Evolutionary conservation across 768 basidiomycete species (phyloP), one percentile per base, ranked within the genome.

Genomic region (Saitozyma sp.): DNA sequence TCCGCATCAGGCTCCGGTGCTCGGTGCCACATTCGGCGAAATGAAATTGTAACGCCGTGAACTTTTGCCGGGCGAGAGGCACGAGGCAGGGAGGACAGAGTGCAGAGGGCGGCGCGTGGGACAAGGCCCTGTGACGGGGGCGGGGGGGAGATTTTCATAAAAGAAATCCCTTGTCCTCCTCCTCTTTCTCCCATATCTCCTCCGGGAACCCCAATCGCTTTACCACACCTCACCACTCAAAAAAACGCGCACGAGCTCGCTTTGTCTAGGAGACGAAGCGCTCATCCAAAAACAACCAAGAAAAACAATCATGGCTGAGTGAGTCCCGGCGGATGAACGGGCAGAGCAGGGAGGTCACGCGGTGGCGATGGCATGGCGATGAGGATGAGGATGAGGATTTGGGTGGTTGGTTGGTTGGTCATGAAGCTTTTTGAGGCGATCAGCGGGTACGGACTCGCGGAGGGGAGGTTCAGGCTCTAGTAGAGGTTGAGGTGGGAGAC

Each of bases 271-370:
- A 66, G 67, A 71, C 64, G 64, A 70, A 70, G 75, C 29, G 29
- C 67, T 19, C 40, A 55, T 63, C 65, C 55, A 42, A 41, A 64
- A 58, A 66, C 65, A 37, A 59, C 45, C 46, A 58, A 49, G 50
- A 53, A 66, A 66, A 62, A 56, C 59, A 29, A 77, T 71, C 62
- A 77, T 77, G 76, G 70, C 76, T 57, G 76, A 75, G 76, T 77
- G 68, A 77, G 76, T 77, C 14, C 58, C 13, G 40, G 20, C 16
- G 29, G 52, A 39, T 40, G 4, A 9, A 5, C 16, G 8, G 41
- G 8, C 11, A 17, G 41, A 45, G 46, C 6, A 54, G 19, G 29
- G 49, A 2, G 29, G 29, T 29, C 29, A 29, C 29, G 49, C 49
- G 17, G 49, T 50, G 49, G 49, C 49, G 17, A 50, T 29, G 17